These are phyloP conservation scores for Maudiozyma barnettii DNA, from an alignment of 805 yeast genomes.

Conservation along the genomic window DNA sequence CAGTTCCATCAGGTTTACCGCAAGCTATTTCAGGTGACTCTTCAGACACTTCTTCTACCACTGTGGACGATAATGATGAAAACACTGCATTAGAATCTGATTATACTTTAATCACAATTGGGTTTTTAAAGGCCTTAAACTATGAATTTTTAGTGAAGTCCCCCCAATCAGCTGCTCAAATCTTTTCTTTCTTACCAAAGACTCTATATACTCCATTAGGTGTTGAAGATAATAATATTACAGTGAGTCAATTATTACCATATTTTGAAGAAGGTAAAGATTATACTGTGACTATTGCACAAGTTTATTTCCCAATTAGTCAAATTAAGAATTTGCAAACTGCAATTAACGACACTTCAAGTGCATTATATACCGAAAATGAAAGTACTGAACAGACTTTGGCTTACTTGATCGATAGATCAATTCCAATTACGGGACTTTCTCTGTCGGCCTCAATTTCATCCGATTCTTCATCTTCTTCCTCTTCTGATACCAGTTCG, in stretches of 20 bases:
- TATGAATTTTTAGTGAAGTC: slow-evolving; percentile 79
- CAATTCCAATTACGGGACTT: slow-evolving; percentile 31
- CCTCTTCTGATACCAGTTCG: neutral
- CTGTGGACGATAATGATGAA: too few species aligned
- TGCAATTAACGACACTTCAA: slow-evolving; percentile 45
- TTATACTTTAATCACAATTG: slow-evolving; percentile 23
- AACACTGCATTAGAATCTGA: slow-evolving; percentile 3
- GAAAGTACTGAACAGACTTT: slow-evolving; percentile 46
- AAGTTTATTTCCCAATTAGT: slow-evolving; percentile 63
- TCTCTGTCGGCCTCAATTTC: slow-evolving; percentile 18
- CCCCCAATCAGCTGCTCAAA: slow-evolving; percentile 75
- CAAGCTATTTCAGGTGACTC: slow-evolving; percentile 30
- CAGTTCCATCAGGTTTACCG: slow-evolving; percentile 37
- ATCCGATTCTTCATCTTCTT: neutral
- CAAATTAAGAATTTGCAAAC: slow-evolving; percentile 41
- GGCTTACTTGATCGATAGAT: slow-evolving; percentile 57
- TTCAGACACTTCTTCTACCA: too few species aligned
- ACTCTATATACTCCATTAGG: slow-evolving; percentile 57
- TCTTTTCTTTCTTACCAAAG: slow-evolving; percentile 57
- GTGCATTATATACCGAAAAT: slow-evolving; percentile 51
- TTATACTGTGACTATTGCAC: slow-evolving; percentile 81
- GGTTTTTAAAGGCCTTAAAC: slow-evolving; percentile 65
- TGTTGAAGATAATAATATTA: slow-evolving; percentile 34
- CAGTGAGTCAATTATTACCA: slow-evolving; percentile 67
- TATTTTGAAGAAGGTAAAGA: slow-evolving; percentile 44